These are phyloP conservation scores for Suillus lakei DNA, from an alignment of 768 basidiomycete genomes.

Conservation along the genomic window DNA sequence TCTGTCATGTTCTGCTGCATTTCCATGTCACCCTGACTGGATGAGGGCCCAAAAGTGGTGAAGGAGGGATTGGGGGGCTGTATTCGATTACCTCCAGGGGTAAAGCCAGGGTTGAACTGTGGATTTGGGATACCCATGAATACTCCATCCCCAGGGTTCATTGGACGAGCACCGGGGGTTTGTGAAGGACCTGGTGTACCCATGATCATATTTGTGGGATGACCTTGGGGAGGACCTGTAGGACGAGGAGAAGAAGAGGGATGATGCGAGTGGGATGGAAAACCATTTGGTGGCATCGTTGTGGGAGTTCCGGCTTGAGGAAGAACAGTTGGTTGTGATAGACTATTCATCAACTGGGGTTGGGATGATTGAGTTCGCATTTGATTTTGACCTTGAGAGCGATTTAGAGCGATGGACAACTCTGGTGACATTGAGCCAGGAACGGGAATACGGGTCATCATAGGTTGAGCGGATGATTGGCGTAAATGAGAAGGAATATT, in stretches of 20 bases:
- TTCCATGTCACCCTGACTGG: constrained; percentile 54
- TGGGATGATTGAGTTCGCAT: constrained; percentile 49
- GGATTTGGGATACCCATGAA: constrained; percentile 48
- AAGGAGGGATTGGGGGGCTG: constrained; percentile 39
- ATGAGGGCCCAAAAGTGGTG: constrained; percentile 51
- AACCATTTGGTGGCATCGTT: constrained; percentile 35
- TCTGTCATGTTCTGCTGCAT: constrained; percentile 47
- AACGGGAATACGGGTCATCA: constrained; percentile 37
- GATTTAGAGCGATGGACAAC: constrained; percentile 39
- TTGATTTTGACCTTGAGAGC: constrained; percentile 45
- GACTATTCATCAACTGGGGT: constrained; percentile 53
- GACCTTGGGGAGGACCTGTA: constrained; percentile 31
- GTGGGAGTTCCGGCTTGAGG: constrained; percentile 34
- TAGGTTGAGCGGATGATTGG: constrained; percentile 41
- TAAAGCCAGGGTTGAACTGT: constrained; percentile 37
- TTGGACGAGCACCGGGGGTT: constrained; percentile 37
- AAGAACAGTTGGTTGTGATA: constrained; percentile 40
- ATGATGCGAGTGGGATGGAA: constrained; percentile 34
- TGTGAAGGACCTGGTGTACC: constrained; percentile 36
- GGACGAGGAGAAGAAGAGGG: constrained; percentile 36
- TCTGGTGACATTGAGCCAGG: constrained; percentile 48
- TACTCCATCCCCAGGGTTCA: constrained; percentile 51
- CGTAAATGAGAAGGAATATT: constrained; percentile 44
- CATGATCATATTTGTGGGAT: constrained; percentile 35
- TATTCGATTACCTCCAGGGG: constrained; percentile 41